These are phyloP conservation scores for Tolypocladium ophioglossoides DNA, from an alignment of 2,329 filamentous ascomycete genomes.

Conservation along the genomic window DNA sequence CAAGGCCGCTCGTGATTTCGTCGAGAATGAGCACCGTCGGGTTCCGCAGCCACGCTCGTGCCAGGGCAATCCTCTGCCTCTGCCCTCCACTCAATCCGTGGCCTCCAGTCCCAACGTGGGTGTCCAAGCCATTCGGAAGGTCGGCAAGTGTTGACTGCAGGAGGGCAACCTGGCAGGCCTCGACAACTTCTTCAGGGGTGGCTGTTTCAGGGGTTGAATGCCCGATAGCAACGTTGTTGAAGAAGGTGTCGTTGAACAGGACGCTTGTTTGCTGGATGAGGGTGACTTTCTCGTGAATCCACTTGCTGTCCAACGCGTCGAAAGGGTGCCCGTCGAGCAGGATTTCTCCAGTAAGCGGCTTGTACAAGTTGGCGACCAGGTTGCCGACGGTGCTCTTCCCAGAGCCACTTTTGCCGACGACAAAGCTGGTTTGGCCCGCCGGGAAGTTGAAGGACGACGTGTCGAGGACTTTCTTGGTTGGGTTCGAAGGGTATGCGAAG, in stretches of 20 bases:
- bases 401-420: conserved; percentile 80
- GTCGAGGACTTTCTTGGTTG: conserved; percentile 46
- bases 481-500: conserved; percentile 71
- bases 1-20: conserved; percentile 78
- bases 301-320: conserved; percentile 50
- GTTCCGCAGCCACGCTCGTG: conserved; percentile 66
- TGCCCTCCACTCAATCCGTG: conserved; percentile 74
- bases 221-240: conserved; percentile 69
- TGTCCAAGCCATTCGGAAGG: conserved; percentile 62
- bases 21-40: conserved; percentile 77
- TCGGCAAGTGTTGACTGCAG: conserved; percentile 56
- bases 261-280: conserved; percentile 74
- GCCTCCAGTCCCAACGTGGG: conserved; percentile 59
- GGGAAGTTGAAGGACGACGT: conserved; percentile 59
- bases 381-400: conserved; percentile 86
- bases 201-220: conserved; percentile 36
- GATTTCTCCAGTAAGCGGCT: conserved; percentile 53
- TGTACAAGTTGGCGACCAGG: conserved; percentile 69
- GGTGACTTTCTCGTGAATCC: conserved; percentile 69
- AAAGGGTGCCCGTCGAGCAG: conserved; percentile 56
- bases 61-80: conserved; percentile 69
- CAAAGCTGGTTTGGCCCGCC: conserved; percentile 62
- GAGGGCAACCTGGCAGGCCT: conserved; percentile 56
- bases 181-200: conserved; percentile 42
- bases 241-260: conserved; percentile 73